Base-by-base conservation (phyloP, 495 filamentous ascomycete genomes). In the Trichocladium uniseriatum region DNA sequence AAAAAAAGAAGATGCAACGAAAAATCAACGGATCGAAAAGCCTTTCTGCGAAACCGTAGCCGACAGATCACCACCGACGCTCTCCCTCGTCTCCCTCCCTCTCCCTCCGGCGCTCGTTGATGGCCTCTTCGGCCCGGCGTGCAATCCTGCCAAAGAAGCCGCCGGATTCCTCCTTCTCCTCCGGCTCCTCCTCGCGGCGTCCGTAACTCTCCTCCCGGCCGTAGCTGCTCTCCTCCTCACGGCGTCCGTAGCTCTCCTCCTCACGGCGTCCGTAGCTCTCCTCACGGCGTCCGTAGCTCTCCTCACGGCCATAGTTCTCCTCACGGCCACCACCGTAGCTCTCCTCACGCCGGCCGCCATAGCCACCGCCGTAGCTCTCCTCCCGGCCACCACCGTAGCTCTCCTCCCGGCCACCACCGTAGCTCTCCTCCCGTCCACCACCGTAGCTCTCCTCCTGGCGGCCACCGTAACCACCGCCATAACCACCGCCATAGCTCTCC, bases 341-440 rank as follows among this genome's bases (percentile, higher is more conserved):
- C 35, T 58, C 48, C 19, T 64, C 50, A 6, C 50, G 47, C 11
- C 42, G 24, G 9, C 34, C 38, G 13, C n/a, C n/a, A n/a, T n/a
- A n/a, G n/a, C n/a, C n/a, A n/a, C n/a, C n/a, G n/a, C 53, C 52
- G 42, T 54, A 53, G 24, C 49, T 29, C 19, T 47, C 51, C 18
- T 46, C 38, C 27, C 41, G 21, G 4, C 48, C 38, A 36, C 46
- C 13, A 2, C 48, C 39, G 9, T 43, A 38, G 18, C 43, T 38
- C 48, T 54, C 52, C 14, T 58, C 51, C 44, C 40, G 36, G 22
- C 51, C 51, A 24, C 52, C 46, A 11, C 48, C 19, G 21, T 55
- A 56, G 48, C 47, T 53, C 35, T 58, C 48, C 19, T 64, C 50
- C 4, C 50, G 47, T 8, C n/a, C n/a, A n/a, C n/a, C n/a, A n/a